Base-by-base conservation (phyloP, 306 rosid species). In the Dalbergia cochinchinensis region DNA sequence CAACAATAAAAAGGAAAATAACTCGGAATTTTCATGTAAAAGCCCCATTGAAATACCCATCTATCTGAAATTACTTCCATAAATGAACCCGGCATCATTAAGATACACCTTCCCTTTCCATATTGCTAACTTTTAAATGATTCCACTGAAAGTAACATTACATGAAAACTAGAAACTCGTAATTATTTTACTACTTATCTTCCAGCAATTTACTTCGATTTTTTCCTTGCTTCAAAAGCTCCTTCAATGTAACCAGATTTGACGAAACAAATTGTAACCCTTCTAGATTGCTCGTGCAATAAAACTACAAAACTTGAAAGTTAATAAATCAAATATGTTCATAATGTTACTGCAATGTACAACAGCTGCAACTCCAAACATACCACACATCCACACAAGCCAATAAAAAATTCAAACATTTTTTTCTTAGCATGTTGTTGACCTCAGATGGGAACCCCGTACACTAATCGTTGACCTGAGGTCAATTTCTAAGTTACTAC, bases 281-380 rank as follows among this genome's bases (percentile, higher is more conserved):
- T 65, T 33, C 31, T 65, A 65, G 51, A 16, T 37, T 65, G 16
- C 70, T 65, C 70, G 37, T 65, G 26, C 48, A 65, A 37, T 37
- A 20, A 62, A 44, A 62, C 45, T 26, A 59, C 37, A 59, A 59
- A 59, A 59, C 35, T 22, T 22, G 37, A 22, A 7, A 59, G 35
- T 20, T 11, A 59, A 13, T 20, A 20, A 19, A 59, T 26, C 34
- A 58, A 19, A 22, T 4, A 5, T 7, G n/a, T 20, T 26, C 14
- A 12, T 60, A 60, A 26, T 60, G 26, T 7, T 34, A 14, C 13
- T 8, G 45, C 48, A 64, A 37, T 64, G 69, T 64, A 39, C 22
- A 35, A 12, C 18, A 64, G 22, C 22, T 35, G 47, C 69, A 60
- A 15, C 69, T 64, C 22, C 20, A 12, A 50, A 48, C n/a, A 48